phyloP scores from a whole-genome alignment of 345 rosid species.

The Camelina hispida region DNA sequence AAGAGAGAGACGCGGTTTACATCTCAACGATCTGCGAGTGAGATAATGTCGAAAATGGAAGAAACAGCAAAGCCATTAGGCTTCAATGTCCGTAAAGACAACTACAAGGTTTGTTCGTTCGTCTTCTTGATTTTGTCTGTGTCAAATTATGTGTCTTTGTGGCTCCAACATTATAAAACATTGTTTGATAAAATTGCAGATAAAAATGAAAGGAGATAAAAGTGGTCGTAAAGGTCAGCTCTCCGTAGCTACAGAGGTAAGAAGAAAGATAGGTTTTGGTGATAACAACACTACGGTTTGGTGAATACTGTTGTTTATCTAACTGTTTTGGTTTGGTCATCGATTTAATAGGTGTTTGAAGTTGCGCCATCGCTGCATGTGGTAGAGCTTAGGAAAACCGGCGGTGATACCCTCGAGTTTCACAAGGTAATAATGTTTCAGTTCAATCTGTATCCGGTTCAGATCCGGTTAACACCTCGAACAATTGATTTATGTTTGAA shows the following conservation, averaged over 20 bases:
- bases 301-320: background rate
- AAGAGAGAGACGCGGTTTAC: conserved; percentile 90
- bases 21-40: conserved; percentile 75
- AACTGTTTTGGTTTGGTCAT: conserved; percentile 6
- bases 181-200: conserved; percentile 49
- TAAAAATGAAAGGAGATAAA: conserved; percentile 86
- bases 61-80: conserved; percentile 98
- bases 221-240: conserved; percentile 96
- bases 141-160: background rate
- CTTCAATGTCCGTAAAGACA: conserved; percentile 77
- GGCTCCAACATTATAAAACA: conserved; percentile 4
- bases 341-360: conserved; percentile 74
- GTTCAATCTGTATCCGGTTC: conserved; percentile 11
- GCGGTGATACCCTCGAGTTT: conserved; percentile 94
- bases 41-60: conserved; percentile 86
- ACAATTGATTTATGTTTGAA: background rate
- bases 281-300: background rate
- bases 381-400: conserved; percentile 94
- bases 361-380: conserved; percentile 93
- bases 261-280: background rate
- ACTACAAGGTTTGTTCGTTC: conserved; percentile 70
- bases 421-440: conserved; percentile 62
- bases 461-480: background rate
- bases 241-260: conserved; percentile 93
- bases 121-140: conserved; percentile 14